A percentile compares a stretch with the other conserved stretches of the same genome.
These are phyloP conservation scores for Myxozyma mucilagina DNA, from an alignment of 805 yeast species.

Conservation along the genomic window DNA sequence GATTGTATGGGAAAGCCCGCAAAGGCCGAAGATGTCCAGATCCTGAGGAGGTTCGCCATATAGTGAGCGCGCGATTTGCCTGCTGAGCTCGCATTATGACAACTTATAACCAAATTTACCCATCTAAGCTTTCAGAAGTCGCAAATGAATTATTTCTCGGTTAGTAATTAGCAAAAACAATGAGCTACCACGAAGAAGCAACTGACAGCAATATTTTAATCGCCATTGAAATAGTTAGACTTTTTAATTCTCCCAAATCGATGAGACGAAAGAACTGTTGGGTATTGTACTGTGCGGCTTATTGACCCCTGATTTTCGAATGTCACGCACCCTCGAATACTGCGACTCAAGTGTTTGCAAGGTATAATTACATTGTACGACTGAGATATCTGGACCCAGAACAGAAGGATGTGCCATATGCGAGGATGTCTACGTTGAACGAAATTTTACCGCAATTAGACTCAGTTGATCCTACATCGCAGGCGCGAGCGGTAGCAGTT, in stretches of 20 bases:
- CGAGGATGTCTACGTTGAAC: not conserved
- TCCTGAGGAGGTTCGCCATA: not conserved
- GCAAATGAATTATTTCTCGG: no score
- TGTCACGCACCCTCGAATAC: not conserved
- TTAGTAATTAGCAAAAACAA: not conserved
- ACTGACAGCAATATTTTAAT: not conserved
- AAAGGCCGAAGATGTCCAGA: not conserved
- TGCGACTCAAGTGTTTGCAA: not conserved
- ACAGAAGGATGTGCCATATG: not conserved
- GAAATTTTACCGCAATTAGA: conserved; percentile 7
- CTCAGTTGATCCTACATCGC: conserved; percentile 8
- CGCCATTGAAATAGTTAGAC: not conserved
- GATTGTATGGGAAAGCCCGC: not conserved
- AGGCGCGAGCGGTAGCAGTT: conserved; percentile 20
- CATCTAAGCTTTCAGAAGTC: no score
- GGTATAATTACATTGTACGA: not conserved
- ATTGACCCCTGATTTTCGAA: not conserved
- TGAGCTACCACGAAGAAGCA: not conserved
- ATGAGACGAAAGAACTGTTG: not conserved
- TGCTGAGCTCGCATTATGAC: not conserved
- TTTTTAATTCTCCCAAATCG: conserved; percentile 5
- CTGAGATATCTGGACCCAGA: not conserved
- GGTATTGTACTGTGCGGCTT: conserved; percentile 6
- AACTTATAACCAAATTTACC: no score
- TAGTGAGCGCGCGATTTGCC: not conserved